Evolutionary conservation across 2,329 filamentous ascomycete species (phyloP), one percentile per base, ranked within the genome.

Genomic region (Neopestalotiopsis clavispora): DNA sequence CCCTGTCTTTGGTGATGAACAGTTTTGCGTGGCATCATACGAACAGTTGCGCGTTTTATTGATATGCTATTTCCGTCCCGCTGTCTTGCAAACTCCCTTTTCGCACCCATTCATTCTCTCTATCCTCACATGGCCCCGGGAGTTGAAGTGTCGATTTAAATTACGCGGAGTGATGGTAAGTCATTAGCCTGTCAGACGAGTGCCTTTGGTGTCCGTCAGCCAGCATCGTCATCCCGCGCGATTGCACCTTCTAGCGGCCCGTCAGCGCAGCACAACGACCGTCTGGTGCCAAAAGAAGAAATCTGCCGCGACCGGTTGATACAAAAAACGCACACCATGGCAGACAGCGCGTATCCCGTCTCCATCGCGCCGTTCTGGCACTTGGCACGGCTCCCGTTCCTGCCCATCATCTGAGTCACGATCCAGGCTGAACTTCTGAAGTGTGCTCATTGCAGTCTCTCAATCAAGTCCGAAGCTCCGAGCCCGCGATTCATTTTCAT

Each of bases 121-220:
- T 52, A n/a, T 17, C 45, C 45, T 20, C 45, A 52, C 45, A 52
- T 52, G 45, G 45, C 34, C 6, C 20, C 45, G 45, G 14, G 14
- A 14, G 9, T 17, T 17, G 45, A 10, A 38, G 34, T 38, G 34
- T 38, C 34, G 45, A 9, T 23, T 52, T n/a, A 52, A 52, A 52
- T 52, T 52, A 52, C 45, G 45, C 45, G 45, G 45, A 52, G 45
- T 52, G 45, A 52, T 52, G 45, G 45, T 52, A 52, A 52, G 20
- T 52, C 45, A 52, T 52, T 52, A 52, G 45, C 45, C 45, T 52
- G 45, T 52, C 45, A 52, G 45, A 52, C 45, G 45, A 52, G 20
- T 7, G n/a, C 45, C 17, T 52, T 12, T 52, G 45, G 45, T 52
- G 45, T 10, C 45, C 45, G 45, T 52, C 45, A 52, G 45, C 45